These are phyloP conservation scores for Colletotrichum zoysiae DNA, from an alignment of 2,329 filamentous ascomycete species.

Conservation along the genomic window DNA sequence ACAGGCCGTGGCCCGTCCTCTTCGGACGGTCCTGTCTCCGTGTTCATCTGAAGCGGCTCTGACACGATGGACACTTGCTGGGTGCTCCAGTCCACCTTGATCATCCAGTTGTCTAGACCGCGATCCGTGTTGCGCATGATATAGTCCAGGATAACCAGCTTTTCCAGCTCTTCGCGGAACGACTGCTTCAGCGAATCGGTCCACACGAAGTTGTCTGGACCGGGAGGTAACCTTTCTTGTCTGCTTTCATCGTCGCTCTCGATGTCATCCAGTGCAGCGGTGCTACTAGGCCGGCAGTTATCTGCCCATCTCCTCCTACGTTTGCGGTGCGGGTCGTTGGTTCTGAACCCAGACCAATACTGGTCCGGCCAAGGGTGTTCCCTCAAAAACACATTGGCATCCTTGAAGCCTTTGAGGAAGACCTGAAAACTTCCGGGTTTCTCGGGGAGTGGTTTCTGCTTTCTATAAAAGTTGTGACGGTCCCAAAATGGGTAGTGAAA, in stretches of 20 bases:
- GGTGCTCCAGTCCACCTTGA: conserved; percentile 89
- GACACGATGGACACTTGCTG: conserved; percentile 88
- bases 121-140: conserved; percentile 99
- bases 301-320: conserved; percentile 67
- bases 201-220: conserved; percentile 79
- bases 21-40: conserved; percentile 61
- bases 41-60: conserved; percentile 79
- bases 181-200: conserved; percentile 89
- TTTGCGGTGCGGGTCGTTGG: conserved; percentile 74
- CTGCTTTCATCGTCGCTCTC: conserved; percentile 66
- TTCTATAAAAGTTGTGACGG: conserved; percentile 86
- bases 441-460: conserved; percentile 85
- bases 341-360: conserved; percentile 76
- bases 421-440: conserved; percentile 98
- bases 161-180: conserved; percentile 95
- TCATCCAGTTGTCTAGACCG: conserved; percentile 99
- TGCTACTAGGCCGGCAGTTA: conserved; percentile 41
- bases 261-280: conserved; percentile 51
- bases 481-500: conserved; percentile 99
- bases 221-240: conserved; percentile 53
- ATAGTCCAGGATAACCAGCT: conserved; percentile 96
- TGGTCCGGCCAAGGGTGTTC: conserved; percentile 98
- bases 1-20: conserved; percentile 74
- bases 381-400: conserved; percentile 93
- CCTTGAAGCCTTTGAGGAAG: conserved; percentile 96